Evolutionary conservation across 352 stramenopile species (phyloP).

Genomic region (Globisporangium yorkense): DNA sequence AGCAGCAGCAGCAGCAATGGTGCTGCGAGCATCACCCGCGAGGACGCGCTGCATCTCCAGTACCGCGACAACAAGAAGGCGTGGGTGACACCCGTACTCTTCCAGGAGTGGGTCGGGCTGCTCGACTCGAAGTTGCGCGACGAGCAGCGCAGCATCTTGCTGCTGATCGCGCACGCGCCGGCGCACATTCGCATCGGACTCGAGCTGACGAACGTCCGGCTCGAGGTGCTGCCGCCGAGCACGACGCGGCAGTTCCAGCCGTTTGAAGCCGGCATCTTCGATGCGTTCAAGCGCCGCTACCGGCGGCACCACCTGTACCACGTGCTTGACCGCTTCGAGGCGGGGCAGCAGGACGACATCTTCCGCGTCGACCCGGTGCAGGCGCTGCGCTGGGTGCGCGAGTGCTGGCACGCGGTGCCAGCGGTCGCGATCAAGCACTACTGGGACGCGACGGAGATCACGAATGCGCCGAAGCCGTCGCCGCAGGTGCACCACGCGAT

Average conservation of each 20-base stretch:
- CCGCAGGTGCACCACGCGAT: constrained; percentile 5
- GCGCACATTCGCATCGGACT: constrained; percentile 44
- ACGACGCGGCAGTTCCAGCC: constrained; percentile 33
- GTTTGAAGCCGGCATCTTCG: constrained; percentile 55
- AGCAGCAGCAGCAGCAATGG: not conserved
- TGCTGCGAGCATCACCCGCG: not conserved
- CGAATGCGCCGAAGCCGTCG: constrained; percentile 13
- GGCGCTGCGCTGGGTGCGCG: constrained; percentile 45
- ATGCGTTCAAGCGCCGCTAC: constrained; percentile 48
- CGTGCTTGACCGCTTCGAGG: constrained; percentile 44
- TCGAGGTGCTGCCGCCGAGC: constrained; percentile 45
- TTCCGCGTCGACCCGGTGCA: constrained; percentile 43
- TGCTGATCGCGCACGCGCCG: constrained; percentile 34
- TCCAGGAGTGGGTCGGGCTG: constrained; percentile 45
- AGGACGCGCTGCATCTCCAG: constrained; percentile 22
- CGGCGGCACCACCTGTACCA: constrained; percentile 48
- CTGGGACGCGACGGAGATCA: constrained; percentile 29
- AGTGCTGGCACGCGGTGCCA: constrained; percentile 34
- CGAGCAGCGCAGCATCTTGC: constrained; percentile 30
- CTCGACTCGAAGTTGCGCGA: constrained; percentile 47
- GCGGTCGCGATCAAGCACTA: constrained; percentile 33
- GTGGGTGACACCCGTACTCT: constrained; percentile 58
- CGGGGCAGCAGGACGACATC: constrained; percentile 30
- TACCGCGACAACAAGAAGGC: constrained; percentile 47
- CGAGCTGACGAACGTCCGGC: constrained; percentile 44